A percentile compares a stretch with the other conserved stretches of the same genome.
These are phyloP conservation scores for Sporobolomyces phaffii DNA, from an alignment of 768 basidiomycete species.

Conservation along the genomic window DNA sequence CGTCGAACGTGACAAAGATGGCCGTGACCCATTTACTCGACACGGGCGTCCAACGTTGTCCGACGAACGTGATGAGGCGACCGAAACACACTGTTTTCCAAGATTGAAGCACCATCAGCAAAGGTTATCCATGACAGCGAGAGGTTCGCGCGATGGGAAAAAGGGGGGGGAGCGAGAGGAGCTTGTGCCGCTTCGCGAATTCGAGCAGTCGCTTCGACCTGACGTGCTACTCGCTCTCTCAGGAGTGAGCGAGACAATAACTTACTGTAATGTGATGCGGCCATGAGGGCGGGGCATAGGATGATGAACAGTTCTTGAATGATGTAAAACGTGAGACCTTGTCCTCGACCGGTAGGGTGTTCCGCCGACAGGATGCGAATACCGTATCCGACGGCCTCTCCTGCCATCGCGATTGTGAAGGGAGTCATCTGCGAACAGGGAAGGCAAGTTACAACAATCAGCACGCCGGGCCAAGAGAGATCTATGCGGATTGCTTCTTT, in stretches of 20 bases:
- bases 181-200: too few relatives aligned
- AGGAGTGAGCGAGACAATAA: background rate
- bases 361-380: slow-evolving; percentile 26
- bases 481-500: too few relatives aligned
- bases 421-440: slow-evolving; percentile 26
- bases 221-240: too few relatives aligned
- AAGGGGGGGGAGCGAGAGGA: too few relatives aligned
- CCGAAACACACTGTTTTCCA: slow-evolving; percentile 30
- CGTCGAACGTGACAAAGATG: slow-evolving; percentile 27
- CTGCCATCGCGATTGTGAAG: slow-evolving; percentile 22
- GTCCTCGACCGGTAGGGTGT: slow-evolving; percentile 14
- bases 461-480: background rate
- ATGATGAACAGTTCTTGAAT: slow-evolving; percentile 31
- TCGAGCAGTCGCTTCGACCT: too few relatives aligned
- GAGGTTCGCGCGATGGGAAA: too few relatives aligned
- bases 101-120: too few relatives aligned
- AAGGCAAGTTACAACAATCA: background rate
- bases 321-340: slow-evolving; percentile 15
- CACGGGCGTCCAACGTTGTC: slow-evolving; percentile 24
- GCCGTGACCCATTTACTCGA: slow-evolving; percentile 21
- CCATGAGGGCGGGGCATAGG: slow-evolving; percentile 26
- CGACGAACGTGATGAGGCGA: slow-evolving; percentile 31
- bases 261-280: slow-evolving; percentile 21
- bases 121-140: too few relatives aligned
- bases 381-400: slow-evolving; percentile 25